These are phyloP conservation scores for Manihot esculenta DNA, from an alignment of 441 rosid genomes.

Conservation along the genomic window DNA sequence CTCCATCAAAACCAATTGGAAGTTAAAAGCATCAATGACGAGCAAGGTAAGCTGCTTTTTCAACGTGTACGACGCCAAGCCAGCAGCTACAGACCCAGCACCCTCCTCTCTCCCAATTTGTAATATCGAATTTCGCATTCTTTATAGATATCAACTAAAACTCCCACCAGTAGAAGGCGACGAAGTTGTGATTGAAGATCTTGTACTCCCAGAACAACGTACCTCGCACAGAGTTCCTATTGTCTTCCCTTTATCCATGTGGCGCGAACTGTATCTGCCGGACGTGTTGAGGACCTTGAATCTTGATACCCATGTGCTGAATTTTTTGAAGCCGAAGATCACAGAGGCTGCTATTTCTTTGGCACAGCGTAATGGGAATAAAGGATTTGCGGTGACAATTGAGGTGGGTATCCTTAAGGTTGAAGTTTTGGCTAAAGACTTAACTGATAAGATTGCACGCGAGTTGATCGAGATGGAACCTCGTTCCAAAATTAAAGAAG, in stretches of 20 bases:
- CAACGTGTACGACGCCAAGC: not conserved
- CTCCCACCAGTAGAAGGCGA: conserved; percentile 1
- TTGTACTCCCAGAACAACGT: too few species aligned
- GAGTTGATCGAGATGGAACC: not conserved
- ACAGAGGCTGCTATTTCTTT: conserved; percentile 7
- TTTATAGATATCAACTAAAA: conserved; percentile 12
- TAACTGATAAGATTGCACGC: conserved; percentile 3
- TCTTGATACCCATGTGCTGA: not conserved
- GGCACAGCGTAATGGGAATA: conserved; percentile 3
- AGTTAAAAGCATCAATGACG: not conserved
- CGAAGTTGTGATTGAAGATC: too few species aligned
- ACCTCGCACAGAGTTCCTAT: too few species aligned
- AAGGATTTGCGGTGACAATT: conserved; percentile 7
- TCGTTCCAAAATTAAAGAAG: not conserved
- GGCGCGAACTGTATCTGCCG: conserved; percentile 8
- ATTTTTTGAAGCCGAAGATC: not conserved
- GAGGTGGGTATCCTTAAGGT: conserved; percentile 13
- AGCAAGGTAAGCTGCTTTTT: not conserved
- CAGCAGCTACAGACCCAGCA: not conserved
- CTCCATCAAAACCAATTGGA: too few species aligned
- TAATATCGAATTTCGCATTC: conserved; percentile 5
- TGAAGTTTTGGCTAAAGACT: not conserved
- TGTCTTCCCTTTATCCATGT: too few species aligned
- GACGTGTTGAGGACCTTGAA: not conserved
- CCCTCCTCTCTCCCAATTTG: not conserved